phyloP scores from a whole-genome alignment of 2,329 filamentous ascomycete genomes.

The Colletotrichum liriopes region DNA sequence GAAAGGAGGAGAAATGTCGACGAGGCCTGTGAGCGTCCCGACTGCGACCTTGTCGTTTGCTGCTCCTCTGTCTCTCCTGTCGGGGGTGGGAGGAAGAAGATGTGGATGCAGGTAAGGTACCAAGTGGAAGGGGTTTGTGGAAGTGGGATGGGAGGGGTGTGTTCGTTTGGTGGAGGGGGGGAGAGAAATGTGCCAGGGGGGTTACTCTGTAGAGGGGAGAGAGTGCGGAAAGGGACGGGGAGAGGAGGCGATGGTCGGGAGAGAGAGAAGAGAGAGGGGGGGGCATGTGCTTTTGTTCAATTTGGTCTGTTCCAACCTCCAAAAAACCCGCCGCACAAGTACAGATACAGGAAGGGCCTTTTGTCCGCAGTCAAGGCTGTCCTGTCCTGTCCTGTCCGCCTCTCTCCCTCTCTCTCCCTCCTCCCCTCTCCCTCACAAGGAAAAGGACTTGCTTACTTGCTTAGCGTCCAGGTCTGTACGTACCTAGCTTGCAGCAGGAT shows the following conservation, averaged over 20 bases:
- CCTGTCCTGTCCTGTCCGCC: too few species aligned
- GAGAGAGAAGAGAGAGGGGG: background rate
- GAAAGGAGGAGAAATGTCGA: background rate
- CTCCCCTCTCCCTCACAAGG: background rate
- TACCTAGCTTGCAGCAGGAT: conserved; percentile 4
- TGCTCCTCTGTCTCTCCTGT: background rate
- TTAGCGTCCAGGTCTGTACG: background rate
- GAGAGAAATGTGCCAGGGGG: conserved; percentile 6
- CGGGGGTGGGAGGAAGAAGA: conserved; percentile 10
- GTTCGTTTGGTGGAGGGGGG: conserved; percentile 22
- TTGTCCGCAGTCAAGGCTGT: background rate
- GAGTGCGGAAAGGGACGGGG: conserved; percentile 5
- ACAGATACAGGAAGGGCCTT: background rate
- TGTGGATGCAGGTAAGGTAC: conserved; percentile 14
- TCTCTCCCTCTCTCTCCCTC: too few species aligned
- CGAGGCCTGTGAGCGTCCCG: background rate
- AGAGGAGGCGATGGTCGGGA: background rate
- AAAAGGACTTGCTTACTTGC: background rate
- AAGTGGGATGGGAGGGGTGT: conserved; percentile 12
- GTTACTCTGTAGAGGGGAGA: background rate
- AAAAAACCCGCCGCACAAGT: background rate
- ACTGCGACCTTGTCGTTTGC: background rate
- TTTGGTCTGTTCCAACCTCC: conserved; percentile 16
- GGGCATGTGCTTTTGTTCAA: conserved; percentile 22
- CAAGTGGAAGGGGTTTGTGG: conserved; percentile 7